Percentiles rank a stretch among this genome's conserved stretches.
Evolutionary conservation across 345 rosid species (phyloP).

Genomic region (Dipteronia dyeriana): DNA sequence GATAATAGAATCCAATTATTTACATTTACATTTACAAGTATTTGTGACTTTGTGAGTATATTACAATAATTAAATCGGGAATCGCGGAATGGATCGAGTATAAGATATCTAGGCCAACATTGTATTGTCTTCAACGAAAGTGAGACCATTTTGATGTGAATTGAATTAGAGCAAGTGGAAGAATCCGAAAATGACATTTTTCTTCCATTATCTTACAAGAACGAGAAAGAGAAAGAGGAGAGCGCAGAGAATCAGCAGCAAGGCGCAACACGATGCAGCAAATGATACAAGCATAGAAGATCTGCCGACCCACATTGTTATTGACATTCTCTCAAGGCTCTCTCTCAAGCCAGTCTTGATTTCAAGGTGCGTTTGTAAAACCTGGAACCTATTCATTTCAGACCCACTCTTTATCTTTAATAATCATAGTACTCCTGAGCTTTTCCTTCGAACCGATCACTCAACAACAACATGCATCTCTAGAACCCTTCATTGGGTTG

Average conservation of each 20-base stretch:
- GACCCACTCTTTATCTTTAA: slow-evolving; percentile 19
- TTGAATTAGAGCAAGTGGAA: too few species aligned
- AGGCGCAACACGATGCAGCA: not conserved
- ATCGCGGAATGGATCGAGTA: too few species aligned
- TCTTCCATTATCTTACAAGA: slow-evolving; percentile 1
- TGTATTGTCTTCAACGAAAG: too few species aligned
- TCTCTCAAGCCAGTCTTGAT: slow-evolving; percentile 15
- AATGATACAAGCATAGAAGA: not conserved
- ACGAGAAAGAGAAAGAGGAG: not conserved
- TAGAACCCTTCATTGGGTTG: slow-evolving; percentile 23
- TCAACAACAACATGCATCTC: not conserved
- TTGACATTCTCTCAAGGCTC: slow-evolving; percentile 13
- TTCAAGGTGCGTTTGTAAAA: slow-evolving; percentile 27
- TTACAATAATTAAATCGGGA: too few species aligned
- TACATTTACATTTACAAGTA: too few species aligned
- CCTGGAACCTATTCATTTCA: slow-evolving; percentile 15
- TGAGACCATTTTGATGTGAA: too few species aligned
- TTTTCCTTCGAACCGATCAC: slow-evolving; percentile 19
- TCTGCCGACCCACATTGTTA: slow-evolving; percentile 19
- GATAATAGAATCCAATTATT: too few species aligned
- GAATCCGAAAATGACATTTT: not conserved
- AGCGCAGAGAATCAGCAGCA: too few species aligned
- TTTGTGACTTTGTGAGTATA: too few species aligned
- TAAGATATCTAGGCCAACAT: too few species aligned
- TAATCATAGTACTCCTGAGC: slow-evolving; percentile 8